These are phyloP conservation scores for Leccinum sublutescens DNA, from an alignment of 768 basidiomycete genomes.

Conservation along the genomic window DNA sequence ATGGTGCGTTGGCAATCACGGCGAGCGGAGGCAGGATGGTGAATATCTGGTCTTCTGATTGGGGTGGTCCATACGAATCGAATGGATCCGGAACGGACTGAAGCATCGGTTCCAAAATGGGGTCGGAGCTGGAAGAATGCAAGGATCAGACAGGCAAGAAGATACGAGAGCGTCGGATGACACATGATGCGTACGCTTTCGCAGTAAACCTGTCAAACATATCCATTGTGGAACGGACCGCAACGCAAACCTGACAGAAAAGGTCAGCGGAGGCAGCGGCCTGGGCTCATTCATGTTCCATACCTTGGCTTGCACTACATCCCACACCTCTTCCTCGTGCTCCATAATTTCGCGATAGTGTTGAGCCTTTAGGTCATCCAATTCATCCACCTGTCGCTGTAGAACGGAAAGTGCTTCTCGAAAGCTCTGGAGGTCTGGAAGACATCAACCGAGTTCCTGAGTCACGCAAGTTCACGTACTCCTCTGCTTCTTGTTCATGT, in stretches of 20 bases:
- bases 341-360: constrained; percentile 90
- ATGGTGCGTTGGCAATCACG: constrained; percentile 62
- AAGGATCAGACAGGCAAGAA: constrained; percentile 11
- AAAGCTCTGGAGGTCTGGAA: constrained; percentile 83
- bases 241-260: constrained; percentile 63
- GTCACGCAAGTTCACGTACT: constrained; percentile 50
- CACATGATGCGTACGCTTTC: constrained; percentile 64
- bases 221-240: constrained; percentile 88
- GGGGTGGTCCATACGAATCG: constrained; percentile 86
- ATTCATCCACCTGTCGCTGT: constrained; percentile 87
- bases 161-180: constrained; percentile 1
- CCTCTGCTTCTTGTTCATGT: constrained; percentile 81
- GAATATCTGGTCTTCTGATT: constrained; percentile 88
- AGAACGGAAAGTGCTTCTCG: constrained; percentile 77
- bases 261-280: constrained; percentile 12
- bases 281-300: constrained; percentile 2
- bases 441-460: constrained; percentile 8
- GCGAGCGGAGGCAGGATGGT: constrained; percentile 87
- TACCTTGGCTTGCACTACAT: constrained; percentile 83
- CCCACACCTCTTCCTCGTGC: constrained; percentile 96
- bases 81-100: constrained; percentile 91
- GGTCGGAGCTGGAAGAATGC: constrained; percentile 62
- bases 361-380: constrained; percentile 78
- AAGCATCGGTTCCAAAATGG: constrained; percentile 87
- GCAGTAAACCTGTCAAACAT: constrained; percentile 85